Evolutionary conservation across 345 rosid genomes (phyloP), one percentile per base, ranked within the genome.

Genomic region (Aquilaria yunnanensis): DNA sequence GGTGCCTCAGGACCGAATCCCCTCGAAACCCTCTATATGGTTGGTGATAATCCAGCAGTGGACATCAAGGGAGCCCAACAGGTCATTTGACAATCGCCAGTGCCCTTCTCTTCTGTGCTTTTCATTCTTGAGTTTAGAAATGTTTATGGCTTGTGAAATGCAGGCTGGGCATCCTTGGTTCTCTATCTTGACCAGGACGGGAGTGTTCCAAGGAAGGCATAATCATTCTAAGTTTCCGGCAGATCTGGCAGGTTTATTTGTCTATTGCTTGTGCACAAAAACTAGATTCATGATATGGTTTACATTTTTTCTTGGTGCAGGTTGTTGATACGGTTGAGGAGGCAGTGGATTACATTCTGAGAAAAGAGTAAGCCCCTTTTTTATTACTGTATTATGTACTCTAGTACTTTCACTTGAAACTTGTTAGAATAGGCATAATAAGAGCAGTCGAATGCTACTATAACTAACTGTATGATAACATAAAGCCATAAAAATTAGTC

Each of bases 161-260:
- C 78, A 76, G 86, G 76, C 81, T 0, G 80, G 81, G 56, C 67
- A 54, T 53, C 80, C 80, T 37, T 82, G 86, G 81, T 82, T 78
- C 72, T 78, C 78, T 43, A 74, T 81, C 63, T 64, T 81, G 56
- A 81, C 81, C 4, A 76, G 78, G 65, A 74, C 83, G 0, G 81
- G 86, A 0, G 78, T 82, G 49, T 81, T 76, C 69, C 73, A 67
- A n/a, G 78, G 68, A 34, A 23, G 59, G 33, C 62, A 56, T 41
- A 82, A 74, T 33, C 70, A 76, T 46, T 55, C 63, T 10, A 78
- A 74, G 54, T 76, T 65, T 69, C 80, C 83, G 6, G 80, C 81
- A 33, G 73, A 81, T 64, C 46, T 76, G 76, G 86, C 67, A 63
- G 60, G 81, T 78, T 46, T 55, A 47, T 43, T 30, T 31, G 10